Percentiles rank a stretch among this genome's conserved stretches.
phyloP scores from a whole-genome alignment of 2,329 filamentous ascomycete genomes.

The Colletotrichum echinochloae region DNA sequence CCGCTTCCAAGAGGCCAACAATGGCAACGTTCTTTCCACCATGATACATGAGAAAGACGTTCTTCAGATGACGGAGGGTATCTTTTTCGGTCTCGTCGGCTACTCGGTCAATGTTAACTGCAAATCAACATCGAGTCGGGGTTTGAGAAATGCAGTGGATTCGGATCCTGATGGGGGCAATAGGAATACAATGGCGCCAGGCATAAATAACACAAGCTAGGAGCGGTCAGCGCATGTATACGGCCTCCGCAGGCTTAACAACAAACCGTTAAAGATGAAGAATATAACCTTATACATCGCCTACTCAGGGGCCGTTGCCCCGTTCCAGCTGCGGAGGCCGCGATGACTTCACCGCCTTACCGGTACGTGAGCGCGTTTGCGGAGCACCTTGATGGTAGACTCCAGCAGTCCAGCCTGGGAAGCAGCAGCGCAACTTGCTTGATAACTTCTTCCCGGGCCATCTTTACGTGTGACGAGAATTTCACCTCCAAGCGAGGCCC shows the following conservation, averaged over 20 bases:
- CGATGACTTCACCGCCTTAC: conserved; percentile 70
- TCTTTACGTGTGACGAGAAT: conserved; percentile 64
- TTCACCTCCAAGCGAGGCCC: conserved; percentile 63
- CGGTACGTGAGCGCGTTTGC: conserved; percentile 77
- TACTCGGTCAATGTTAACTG: conserved; percentile 58
- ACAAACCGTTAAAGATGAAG: conserved; percentile 68
- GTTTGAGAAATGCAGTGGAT: conserved; percentile 67
- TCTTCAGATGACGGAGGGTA: conserved; percentile 59
- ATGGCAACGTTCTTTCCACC: conserved; percentile 65
- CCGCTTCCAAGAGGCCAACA: conserved; percentile 70
- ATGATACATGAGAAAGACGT: conserved; percentile 61
- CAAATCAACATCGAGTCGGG: conserved; percentile 69
- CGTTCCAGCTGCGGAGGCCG: conserved; percentile 51
- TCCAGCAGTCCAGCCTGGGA: conserved; percentile 72
- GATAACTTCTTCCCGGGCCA: conserved; percentile 63
- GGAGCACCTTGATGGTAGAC: conserved; percentile 75
- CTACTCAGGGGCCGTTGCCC: conserved; percentile 53
- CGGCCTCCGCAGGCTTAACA: conserved; percentile 46
- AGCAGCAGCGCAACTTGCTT: conserved; percentile 69
- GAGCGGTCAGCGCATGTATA: conserved; percentile 50
- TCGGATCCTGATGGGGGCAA: conserved; percentile 71
- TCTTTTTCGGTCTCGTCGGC: conserved; percentile 57
- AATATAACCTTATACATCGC: conserved; percentile 71
- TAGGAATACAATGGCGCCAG: conserved; percentile 72
- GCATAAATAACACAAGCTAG: conserved; percentile 71